These are phyloP conservation scores for Paramyrothecium sp. DNA, from an alignment of 2,329 filamentous ascomycete species.

Conservation along the genomic window DNA sequence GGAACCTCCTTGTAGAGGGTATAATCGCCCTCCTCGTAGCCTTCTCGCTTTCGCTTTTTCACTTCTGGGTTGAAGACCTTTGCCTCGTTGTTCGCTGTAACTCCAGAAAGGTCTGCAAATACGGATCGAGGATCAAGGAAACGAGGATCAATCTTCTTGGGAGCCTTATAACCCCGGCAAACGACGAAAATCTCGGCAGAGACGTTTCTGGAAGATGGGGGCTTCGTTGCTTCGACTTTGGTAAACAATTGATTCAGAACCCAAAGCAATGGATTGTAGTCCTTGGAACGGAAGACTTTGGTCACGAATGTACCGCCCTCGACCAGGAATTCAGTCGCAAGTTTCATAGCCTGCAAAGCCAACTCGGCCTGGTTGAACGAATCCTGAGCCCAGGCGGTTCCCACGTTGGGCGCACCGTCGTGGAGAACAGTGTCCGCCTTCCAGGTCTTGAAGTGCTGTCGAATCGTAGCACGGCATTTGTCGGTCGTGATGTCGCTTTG, in stretches of 20 bases:
- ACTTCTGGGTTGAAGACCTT: conserved; percentile 97
- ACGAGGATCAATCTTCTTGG: conserved; percentile 87
- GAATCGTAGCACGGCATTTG: conserved; percentile 87
- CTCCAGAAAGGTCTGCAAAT: conserved; percentile 85
- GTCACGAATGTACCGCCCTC: conserved; percentile 94
- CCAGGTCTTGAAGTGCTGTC: conserved; percentile 89
- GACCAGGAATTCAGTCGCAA: conserved; percentile 88
- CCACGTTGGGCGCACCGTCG: conserved; percentile 96
- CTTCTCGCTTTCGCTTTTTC: conserved; percentile 96
- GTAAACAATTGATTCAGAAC: conserved; percentile 95
- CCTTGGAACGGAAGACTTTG: conserved; percentile 95
- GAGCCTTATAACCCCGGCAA: conserved; percentile 91
- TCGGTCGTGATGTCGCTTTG: conserved; percentile 98
- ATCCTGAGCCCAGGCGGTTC: conserved; percentile 97
- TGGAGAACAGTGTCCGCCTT: conserved; percentile 95
- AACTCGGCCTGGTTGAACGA: conserved; percentile 97
- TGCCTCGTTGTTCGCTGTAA: conserved; percentile 91
- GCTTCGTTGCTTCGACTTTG: conserved; percentile 96
- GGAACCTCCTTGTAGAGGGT: conserved; percentile 87
- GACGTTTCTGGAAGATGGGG: conserved; percentile 91
- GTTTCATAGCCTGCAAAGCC: conserved; percentile 83
- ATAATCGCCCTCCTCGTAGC: conserved; percentile 95
- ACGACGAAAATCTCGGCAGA: conserved; percentile 99
- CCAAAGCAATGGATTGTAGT: conserved; percentile 95
- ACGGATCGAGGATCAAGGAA: conserved; percentile 88